A percentile compares a stretch with the other conserved stretches of the same genome.
These are phyloP conservation scores for Sicyos edulis DNA, from an alignment of 306 rosid species.

Conservation along the genomic window DNA sequence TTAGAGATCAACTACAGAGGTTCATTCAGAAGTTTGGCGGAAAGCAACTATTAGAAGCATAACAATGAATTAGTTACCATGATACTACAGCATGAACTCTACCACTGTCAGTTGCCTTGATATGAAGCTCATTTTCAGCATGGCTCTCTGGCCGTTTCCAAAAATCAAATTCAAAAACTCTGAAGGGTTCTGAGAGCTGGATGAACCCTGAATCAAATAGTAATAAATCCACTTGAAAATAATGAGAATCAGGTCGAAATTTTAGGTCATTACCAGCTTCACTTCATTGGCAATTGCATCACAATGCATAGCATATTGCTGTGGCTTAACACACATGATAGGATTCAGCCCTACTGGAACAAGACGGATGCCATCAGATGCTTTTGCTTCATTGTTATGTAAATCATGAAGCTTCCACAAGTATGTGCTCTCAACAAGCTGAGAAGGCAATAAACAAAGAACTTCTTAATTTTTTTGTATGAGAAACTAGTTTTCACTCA, in stretches of 20 bases:
- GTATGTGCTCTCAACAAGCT: conserved; percentile 80
- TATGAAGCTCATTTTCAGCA: conserved; percentile 46
- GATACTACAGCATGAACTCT: conserved; percentile 72
- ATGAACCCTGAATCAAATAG: conserved; percentile 48
- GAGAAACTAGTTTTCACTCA: not conserved
- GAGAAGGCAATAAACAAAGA: conserved; percentile 21
- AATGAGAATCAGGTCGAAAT: conserved; percentile 13
- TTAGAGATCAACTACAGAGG: not conserved
- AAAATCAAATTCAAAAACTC: conserved; percentile 93
- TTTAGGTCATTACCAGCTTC: conserved; percentile 45
- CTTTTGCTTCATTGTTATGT: conserved; percentile 42
- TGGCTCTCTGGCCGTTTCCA: conserved; percentile 92
- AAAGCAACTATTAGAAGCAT: conserved; percentile 1
- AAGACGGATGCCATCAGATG: conserved; percentile 61
- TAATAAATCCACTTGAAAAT: conserved; percentile 26
- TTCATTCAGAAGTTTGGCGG: conserved; percentile 1
- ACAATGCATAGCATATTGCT: conserved; percentile 75
- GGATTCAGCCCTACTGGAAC: conserved; percentile 43
- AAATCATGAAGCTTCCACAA: conserved; percentile 76
- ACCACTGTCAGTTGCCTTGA: conserved; percentile 63
- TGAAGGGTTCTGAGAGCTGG: conserved; percentile 99
- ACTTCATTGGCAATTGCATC: conserved; percentile 54
- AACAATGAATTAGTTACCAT: conserved; percentile 48
- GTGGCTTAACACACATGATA: conserved; percentile 44
- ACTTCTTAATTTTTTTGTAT: not conserved